Base-by-base conservation (phyloP, 2,329 filamentous ascomycete species). In the Thermochaetoides dissita region DNA sequence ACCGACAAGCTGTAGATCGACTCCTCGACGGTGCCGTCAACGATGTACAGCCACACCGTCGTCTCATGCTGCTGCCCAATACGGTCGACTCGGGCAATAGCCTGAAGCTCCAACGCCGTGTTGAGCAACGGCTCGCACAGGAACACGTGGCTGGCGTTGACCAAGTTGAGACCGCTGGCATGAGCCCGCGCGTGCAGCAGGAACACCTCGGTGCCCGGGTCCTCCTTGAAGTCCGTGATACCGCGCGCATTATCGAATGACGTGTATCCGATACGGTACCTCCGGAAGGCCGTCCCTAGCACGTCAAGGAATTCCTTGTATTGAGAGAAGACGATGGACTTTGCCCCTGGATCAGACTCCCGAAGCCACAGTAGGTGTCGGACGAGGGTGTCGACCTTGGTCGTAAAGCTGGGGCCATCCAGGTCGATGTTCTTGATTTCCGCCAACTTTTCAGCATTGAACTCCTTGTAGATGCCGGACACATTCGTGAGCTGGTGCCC, bases 281-380 rank as follows among this genome's bases (percentile, higher is more conserved):
- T 68, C 2, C 59, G 56, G 39, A 96, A 80, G 0, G 87, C 89
- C 8, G 68, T 69, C 7, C 69, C 70, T 1, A 96, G 68, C 6
- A 94, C 77, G 1, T 71, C 65, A 1, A 96, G 67, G 52, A 95
- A 96, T 41, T 84, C 81, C 42, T 74, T 74, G 59, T 86, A 91
- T 62, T 96, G 89, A 1, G 85, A 93, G 59, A 94, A 98, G n/a
- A 96, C 72, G 57, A 98, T 83, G 0, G 84, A 84, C 57, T 96
- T 96, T 8, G 86, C 78, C 0, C 86, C 86, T 0, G 86, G 84
- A 51, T 95, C 87, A 38, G 84, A 76, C 50, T 82, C 69, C 2
- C 89, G 77, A 12, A 96, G 69, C 84, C 85, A 95, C 10, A 94
- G 62, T 2, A 96, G 62, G 58, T 96, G 91, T 2, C 85, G 74